Evolutionary conservation across 768 basidiomycete genomes (phyloP).

Genomic region (Boletus barrowsii): DNA sequence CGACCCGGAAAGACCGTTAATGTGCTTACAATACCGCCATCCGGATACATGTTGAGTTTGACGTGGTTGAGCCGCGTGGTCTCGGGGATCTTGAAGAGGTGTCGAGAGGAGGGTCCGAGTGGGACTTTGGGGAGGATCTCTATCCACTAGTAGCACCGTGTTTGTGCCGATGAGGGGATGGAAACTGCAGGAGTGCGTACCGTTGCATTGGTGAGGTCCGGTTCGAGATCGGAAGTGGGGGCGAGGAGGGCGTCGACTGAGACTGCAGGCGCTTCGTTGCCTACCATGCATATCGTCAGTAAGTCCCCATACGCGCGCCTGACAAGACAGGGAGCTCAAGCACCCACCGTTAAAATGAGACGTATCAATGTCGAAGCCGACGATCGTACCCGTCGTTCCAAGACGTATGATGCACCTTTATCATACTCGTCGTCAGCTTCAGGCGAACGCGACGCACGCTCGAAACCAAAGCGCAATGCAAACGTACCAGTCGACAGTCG

Average conservation of each 20-base stretch:
- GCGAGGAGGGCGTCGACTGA: conserved; percentile 64
- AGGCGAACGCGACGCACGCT: too few relatives aligned
- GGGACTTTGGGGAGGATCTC: conserved; percentile 72
- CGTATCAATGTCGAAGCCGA: conserved; percentile 92
- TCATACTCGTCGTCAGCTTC: background rate
- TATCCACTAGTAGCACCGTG: conserved; percentile 55
- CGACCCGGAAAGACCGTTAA: background rate
- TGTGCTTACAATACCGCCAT: conserved; percentile 82
- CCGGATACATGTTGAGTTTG: conserved; percentile 93
- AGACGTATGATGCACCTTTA: conserved; percentile 86
- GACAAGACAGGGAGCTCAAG: background rate
- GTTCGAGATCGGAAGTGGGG: conserved; percentile 41
- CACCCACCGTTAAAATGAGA: conserved; percentile 82
- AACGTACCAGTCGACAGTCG: conserved; percentile 78
- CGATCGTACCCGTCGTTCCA: conserved; percentile 68
- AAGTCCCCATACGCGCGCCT: too few relatives aligned
- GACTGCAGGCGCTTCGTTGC: conserved; percentile 83
- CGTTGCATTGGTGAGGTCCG: conserved; percentile 44
- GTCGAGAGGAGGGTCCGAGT: conserved; percentile 82
- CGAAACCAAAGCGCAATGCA: background rate
- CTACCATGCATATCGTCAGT: conserved; percentile 32
- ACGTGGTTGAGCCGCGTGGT: conserved; percentile 66
- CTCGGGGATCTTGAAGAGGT: conserved; percentile 74
- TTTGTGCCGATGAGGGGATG: background rate
- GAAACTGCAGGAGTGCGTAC: conserved; percentile 37